phyloP scores from a whole-genome alignment of 306 rosid genomes.

The Ormosia semicastrata region DNA sequence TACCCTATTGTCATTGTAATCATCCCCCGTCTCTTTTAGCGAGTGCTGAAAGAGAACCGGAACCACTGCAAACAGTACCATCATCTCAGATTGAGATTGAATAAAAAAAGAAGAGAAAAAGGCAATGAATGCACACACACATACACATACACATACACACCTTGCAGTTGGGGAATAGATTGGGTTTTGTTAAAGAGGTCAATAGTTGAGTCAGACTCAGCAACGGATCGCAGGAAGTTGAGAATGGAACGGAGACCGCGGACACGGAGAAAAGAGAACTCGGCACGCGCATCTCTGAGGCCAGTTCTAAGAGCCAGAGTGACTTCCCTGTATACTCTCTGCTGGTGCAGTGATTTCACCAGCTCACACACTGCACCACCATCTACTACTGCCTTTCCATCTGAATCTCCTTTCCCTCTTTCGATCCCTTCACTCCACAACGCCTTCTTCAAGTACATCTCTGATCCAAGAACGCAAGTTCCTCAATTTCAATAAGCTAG shows the following conservation, averaged over 20 bases:
- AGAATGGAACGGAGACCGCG: constrained; percentile 81
- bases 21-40: constrained; percentile 58
- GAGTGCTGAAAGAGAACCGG: constrained; percentile 84
- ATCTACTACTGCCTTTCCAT: constrained; percentile 19
- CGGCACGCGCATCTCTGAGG: constrained; percentile 77
- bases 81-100: not conserved
- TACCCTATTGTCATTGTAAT: constrained; percentile 40
- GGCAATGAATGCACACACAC: not conserved
- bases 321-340: constrained; percentile 76
- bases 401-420: constrained; percentile 30
- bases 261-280: constrained; percentile 83
- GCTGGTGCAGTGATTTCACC: constrained; percentile 59
- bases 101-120: not conserved
- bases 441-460: constrained; percentile 75
- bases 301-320: constrained; percentile 80
- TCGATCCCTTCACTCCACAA: constrained; percentile 63
- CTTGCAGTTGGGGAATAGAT: constrained; percentile 73
- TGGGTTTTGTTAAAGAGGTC: constrained; percentile 66
- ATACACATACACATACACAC: constrained; percentile 17
- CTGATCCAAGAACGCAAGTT: too few relatives aligned
- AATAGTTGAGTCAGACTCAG: constrained; percentile 66
- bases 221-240: constrained; percentile 81
- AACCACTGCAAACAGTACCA: constrained; percentile 53
- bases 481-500: too few relatives aligned
- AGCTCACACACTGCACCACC: constrained; percentile 43